Evolutionary conservation across 1,139 yeast genomes (phyloP).

Genomic region (Citeromyces hawaiiensis): DNA sequence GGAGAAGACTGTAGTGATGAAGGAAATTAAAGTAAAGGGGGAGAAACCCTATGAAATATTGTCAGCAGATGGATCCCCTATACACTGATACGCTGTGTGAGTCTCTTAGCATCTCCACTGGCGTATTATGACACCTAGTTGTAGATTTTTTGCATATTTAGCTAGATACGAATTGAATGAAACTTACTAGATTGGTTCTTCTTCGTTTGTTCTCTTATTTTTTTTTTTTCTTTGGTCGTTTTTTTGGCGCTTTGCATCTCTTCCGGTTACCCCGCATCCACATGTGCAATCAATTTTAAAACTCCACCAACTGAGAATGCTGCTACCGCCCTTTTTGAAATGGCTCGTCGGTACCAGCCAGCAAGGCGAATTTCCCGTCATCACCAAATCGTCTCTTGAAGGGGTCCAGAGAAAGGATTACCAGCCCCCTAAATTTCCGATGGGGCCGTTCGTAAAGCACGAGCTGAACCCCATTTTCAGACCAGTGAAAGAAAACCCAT

Average conservation of each 20-base stretch:
- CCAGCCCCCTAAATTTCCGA: constrained; percentile 3
- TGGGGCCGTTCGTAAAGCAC: constrained; percentile 2
- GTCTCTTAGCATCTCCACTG: neutral
- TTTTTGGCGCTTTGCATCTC: neutral
- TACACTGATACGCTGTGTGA: neutral
- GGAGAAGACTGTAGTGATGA: neutral
- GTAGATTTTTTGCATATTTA: too few relatives aligned
- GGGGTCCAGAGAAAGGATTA: neutral
- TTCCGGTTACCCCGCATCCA: neutral
- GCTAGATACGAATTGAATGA: too few relatives aligned
- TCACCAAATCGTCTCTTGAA: neutral
- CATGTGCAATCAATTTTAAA: neutral
- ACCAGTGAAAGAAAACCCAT: neutral
- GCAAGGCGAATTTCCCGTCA: neutral
- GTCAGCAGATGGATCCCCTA: neutral
- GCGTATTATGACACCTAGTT: neutral
- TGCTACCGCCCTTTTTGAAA: neutral
- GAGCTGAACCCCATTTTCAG: constrained; percentile 2
- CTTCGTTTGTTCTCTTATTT: too few relatives aligned
- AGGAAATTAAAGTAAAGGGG: neutral
- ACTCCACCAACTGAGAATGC: neutral
- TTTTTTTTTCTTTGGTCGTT: too few relatives aligned
- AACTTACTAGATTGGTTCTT: too few relatives aligned
- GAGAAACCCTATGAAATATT: neutral
- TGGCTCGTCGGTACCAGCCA: neutral